Evolutionary conservation across 805 yeast genomes (phyloP).

Genomic region (Candida nonsorbophila): DNA sequence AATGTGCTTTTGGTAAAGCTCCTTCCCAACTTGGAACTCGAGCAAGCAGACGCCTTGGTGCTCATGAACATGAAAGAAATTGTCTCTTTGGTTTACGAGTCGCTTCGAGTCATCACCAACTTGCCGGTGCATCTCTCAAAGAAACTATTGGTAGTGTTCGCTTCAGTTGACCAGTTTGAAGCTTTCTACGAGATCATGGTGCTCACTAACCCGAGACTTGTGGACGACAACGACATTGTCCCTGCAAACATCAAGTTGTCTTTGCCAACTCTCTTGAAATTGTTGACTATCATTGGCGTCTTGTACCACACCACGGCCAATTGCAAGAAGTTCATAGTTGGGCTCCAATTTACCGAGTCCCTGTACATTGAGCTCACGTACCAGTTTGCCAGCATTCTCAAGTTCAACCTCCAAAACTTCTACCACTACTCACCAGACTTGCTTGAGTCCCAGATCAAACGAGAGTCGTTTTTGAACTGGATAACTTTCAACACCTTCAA

Average conservation of each 20-base stretch:
- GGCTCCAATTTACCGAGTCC: constrained; percentile 3
- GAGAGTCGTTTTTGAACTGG: constrained; percentile 29
- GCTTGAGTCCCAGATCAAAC: constrained; percentile 14
- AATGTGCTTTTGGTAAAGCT: constrained; percentile 9
- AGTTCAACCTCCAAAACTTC: constrained; percentile 9
- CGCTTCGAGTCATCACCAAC: constrained; percentile 7
- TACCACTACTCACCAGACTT: constrained; percentile 17
- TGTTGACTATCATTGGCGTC: constrained; percentile 18
- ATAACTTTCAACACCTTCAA: constrained; percentile 10
- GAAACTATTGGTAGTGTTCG: neutral
- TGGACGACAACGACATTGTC: constrained; percentile 1
- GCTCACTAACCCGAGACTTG: constrained; percentile 7
- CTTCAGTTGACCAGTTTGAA: constrained; percentile 3
- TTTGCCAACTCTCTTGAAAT: constrained; percentile 19
- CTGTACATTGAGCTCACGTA: constrained; percentile 2
- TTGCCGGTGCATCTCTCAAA: neutral
- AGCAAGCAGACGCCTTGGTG: constrained; percentile 7
- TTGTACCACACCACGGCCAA: constrained; percentile 11
- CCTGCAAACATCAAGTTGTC: constrained; percentile 20
- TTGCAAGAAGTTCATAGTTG: neutral
- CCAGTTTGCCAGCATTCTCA: constrained; percentile 12
- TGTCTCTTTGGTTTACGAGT: constrained; percentile 19
- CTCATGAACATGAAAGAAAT: constrained; percentile 19
- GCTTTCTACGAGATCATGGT: constrained; percentile 4
- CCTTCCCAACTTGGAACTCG: constrained; percentile 6